Conservation (phyloP, 345 rosid genomes). For the Dimocarpus longan region DNA sequence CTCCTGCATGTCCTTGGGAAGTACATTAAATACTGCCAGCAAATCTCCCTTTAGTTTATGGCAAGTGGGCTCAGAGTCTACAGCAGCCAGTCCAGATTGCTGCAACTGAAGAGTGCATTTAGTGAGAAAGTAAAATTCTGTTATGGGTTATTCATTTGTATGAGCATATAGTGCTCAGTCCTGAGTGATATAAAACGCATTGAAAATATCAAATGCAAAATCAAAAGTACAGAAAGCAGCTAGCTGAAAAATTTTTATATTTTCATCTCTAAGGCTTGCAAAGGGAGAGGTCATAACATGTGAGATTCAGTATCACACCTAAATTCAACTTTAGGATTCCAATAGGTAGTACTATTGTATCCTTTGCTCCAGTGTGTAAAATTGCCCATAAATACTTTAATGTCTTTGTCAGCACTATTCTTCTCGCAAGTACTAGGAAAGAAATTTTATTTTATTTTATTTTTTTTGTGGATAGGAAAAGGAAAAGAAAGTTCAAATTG, state of each 20-base stretch:
- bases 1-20: slow-evolving; percentile 87
- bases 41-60: slow-evolving; percentile 80
- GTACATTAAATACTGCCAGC: slow-evolving; percentile 65
- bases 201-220: not conserved
- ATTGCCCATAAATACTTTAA: not conserved
- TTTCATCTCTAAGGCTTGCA: not conserved
- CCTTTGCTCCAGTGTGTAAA: not conserved
- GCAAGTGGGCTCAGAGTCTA: slow-evolving; percentile 47
- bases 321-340: not conserved
- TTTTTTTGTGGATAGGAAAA: no score
- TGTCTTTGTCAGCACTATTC: not conserved
- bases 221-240: slow-evolving; percentile 3
- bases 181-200: not conserved
- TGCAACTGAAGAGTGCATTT: slow-evolving; percentile 44
- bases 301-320: not conserved
- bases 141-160: not conserved
- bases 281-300: not conserved
- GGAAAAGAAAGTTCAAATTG: not conserved
- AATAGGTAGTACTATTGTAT: not conserved
- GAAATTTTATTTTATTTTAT: no score
- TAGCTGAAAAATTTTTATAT: not conserved
- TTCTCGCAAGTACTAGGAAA: not conserved
- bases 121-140: not conserved
- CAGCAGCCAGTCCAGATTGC: slow-evolving; percentile 47
- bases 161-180: not conserved